Conservation (phyloP, 805 yeast species). For the Tetrapisispora iriomotensis region DNA sequence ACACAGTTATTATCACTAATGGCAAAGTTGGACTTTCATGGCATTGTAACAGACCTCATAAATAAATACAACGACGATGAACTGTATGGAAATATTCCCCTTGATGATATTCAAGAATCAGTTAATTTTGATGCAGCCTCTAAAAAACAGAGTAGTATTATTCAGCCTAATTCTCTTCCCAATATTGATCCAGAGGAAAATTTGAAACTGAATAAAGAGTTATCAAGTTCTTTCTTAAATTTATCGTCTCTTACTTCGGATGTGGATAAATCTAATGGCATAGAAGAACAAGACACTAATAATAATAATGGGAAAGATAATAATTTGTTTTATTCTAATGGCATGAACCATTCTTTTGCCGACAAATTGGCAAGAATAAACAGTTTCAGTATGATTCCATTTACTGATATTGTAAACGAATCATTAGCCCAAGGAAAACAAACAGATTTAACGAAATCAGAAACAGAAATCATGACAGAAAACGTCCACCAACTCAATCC, state of each 20-base stretch:
- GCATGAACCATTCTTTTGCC: neutral
- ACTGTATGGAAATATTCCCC: neutral
- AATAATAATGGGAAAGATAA: neutral
- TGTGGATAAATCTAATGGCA: neutral
- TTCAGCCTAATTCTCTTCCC: neutral
- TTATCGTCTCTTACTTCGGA: neutral
- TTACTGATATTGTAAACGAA: constrained; percentile 13
- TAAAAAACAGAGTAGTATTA: no score
- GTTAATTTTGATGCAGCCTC: no score
- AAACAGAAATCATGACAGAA: constrained; percentile 17
- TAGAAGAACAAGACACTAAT: neutral
- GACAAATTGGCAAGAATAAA: constrained; percentile 11
- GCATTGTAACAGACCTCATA: constrained; percentile 48
- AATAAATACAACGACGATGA: constrained; percentile 43
- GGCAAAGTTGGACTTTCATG: constrained; percentile 57
- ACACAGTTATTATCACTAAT: constrained; percentile 61
- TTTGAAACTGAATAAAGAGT: neutral
- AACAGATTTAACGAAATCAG: constrained; percentile 8
- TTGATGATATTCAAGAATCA: no score
- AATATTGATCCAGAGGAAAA: neutral
- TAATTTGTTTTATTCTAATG: neutral
- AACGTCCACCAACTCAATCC: constrained; percentile 21
- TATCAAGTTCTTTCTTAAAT: neutral
- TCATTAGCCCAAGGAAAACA: constrained; percentile 10
- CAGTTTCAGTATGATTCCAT: constrained; percentile 9